Evolutionary conservation across 257 asterid species (phyloP), one percentile per base, ranked within the genome.

Genomic region (Solanum microdontum): DNA sequence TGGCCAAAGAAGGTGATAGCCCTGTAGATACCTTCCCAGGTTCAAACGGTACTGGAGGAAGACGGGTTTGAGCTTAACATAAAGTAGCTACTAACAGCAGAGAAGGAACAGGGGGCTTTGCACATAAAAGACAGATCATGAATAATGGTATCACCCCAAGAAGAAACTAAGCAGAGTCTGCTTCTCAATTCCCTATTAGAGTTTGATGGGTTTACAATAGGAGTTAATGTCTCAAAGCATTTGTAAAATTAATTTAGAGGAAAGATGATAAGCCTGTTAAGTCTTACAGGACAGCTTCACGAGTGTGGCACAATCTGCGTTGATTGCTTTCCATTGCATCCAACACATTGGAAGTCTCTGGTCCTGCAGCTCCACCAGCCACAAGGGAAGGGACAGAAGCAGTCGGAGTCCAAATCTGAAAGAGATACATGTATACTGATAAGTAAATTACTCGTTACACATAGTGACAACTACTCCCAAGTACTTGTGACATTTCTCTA

Each of bases 381-480:
- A 97, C 98, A 60, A 86, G 55, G 85, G 98, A 95, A 43, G 98
- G 94, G 80, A 92, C 93, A 68, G 94, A 91, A 87, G 97, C 95
- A 92, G 87, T 91, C 23, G 99, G 98, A 86, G 94, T 91, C 99
- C 99, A 97, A 33, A 97, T 91, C 99, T 97, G 95, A 89, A 91
- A 82, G 28, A 51, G 36, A 48, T 9, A 19, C 19, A 48, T 82
- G 43, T 21, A 45, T 19, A 48, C n/a, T 37, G 36, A 32, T 17
- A 17, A 28, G 43, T 9, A 28, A 80, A 82, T 30, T 28, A 17
- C 21, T 30, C 69, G 1, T 82, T 48, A 82, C 43, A 6, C 8
- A 48, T 48, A 48, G 43, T 10, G 43, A 82, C 43, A 55, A 82
- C 85, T 48, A 82, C 36, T 82, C 85, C 40, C 62, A 33, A 86